Evolutionary conservation across 1,139 yeast species (phyloP), one percentile per base, ranked within the genome.

Genomic region (Meyerozyma sp.): DNA sequence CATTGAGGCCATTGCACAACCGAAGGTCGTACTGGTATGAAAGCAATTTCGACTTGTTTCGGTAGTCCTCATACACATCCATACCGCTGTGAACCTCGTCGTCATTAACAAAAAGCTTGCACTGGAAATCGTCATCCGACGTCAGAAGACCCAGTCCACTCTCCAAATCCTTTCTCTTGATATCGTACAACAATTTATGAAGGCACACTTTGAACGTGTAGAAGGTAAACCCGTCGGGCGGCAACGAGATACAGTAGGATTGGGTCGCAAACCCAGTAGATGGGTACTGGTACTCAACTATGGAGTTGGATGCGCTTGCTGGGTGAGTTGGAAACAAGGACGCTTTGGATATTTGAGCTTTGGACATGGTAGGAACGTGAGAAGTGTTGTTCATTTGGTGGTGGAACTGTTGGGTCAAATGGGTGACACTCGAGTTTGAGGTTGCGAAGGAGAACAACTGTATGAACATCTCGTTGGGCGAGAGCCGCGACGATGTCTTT

Each of bases 11-110:
- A 45, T 66, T 56, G 39, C 71, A 67, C 49, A 77, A 63, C 54
- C 77, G 77, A 43, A 77, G 53, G 44, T 77, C 82, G 50, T 75
- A 76, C 42, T 68, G 67, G 23, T 77, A 62, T 4, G 67, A 66
- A 36, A 76, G 59, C 28, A 50, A 48, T 11, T 52, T 49, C 16
- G 42, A 40, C 2, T 43, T 42, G 29, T 43, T 46, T 9, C 43
- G 42, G 10, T 65, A 64, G 42, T 73, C 65, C 56, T 71, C 66
- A 47, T 61, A 48, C 56, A 72, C 53, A 58, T 76, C 65, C 40
- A 68, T 58, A 44, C 74, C 63, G 23, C 54, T 61, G 16, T 62
- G 61, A 1, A 77, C 74, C 44, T 70, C 75, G 41, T 75, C 80
- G 20, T 77, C 79, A 51, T 79, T 79, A 14, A 77, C 75, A 8